Conservation (phyloP, 305 asterid species). For the Fraxinus sp. region DNA sequence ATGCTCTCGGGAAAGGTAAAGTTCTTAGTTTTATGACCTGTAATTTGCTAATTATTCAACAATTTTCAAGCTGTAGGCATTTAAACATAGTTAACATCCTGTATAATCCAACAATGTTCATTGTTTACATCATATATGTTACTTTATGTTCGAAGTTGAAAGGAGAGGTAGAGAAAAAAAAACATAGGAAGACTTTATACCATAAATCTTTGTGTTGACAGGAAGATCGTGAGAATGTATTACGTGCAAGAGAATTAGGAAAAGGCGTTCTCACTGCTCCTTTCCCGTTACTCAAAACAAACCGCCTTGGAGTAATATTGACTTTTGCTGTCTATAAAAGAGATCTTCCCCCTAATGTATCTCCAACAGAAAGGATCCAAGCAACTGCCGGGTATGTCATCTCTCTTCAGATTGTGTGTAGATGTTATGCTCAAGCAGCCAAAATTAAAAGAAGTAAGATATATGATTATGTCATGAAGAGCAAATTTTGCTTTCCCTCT, state of each 20-base stretch:
- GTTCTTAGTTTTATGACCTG: neutral
- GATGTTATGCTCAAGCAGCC: neutral
- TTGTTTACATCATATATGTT: neutral
- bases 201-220: conserved; percentile 33
- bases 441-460: neutral
- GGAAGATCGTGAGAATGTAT: conserved; percentile 97
- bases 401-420: conserved; percentile 1
- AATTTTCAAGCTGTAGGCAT: neutral
- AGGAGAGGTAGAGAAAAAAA: neutral
- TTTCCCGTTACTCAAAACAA: conserved; percentile 82
- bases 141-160: neutral
- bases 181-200: conserved; percentile 8
- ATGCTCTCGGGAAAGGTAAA: conserved; percentile 95
- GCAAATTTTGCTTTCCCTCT: neutral
- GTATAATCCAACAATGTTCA: neutral
- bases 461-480: neutral
- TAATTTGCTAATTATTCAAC: neutral
- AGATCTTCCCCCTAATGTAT: conserved; percentile 65
- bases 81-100: neutral
- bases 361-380: conserved; percentile 74
- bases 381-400: conserved; percentile 80
- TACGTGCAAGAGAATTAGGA: conserved; percentile 95
- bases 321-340: conserved; percentile 88
- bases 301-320: conserved; percentile 90
- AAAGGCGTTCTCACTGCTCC: conserved; percentile 99